These are phyloP conservation scores for Amauroascus verrucosus DNA, from an alignment of 2,329 filamentous ascomycete species.

Conservation along the genomic window DNA sequence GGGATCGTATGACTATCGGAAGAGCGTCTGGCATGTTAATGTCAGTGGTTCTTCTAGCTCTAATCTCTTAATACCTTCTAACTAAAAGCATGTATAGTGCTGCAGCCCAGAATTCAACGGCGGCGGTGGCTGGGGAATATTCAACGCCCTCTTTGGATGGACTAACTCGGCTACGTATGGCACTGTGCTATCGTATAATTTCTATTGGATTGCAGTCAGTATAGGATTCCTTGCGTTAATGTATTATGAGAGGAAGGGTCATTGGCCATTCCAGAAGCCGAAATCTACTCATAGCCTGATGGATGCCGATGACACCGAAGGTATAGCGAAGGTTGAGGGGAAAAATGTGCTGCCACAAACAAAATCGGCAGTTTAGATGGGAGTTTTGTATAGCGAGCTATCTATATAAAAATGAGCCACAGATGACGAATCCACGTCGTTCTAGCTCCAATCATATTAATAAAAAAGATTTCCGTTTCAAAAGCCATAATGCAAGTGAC, in stretches of 20 bases:
- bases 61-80: not conserved
- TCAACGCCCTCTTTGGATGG: conserved; percentile 81
- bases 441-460: no score
- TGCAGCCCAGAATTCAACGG: conserved; percentile 64
- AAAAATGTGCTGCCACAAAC: not conserved
- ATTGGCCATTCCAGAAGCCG: conserved; percentile 15
- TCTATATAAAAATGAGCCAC: no score
- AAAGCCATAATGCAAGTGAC: no score
- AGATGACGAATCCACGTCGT: no score
- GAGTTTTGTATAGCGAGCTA: no score
- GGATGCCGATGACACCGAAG: not conserved
- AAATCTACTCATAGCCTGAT: not conserved
- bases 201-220: conserved; percentile 73
- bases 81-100: conserved; percentile 44
- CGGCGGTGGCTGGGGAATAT: conserved; percentile 73
- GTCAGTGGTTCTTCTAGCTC: not conserved
- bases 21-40: conserved; percentile 14
- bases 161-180: conserved; percentile 80
- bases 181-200: conserved; percentile 74
- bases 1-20: conserved; percentile 10
- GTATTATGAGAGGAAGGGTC: conserved; percentile 18
- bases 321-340: not conserved
- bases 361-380: not conserved
- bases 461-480: no score
- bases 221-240: conserved; percentile 49